These are phyloP conservation scores for Fomitiporia mediterranea DNA, from an alignment of 1,284 basidiomycete species.

Conservation along the genomic window DNA sequence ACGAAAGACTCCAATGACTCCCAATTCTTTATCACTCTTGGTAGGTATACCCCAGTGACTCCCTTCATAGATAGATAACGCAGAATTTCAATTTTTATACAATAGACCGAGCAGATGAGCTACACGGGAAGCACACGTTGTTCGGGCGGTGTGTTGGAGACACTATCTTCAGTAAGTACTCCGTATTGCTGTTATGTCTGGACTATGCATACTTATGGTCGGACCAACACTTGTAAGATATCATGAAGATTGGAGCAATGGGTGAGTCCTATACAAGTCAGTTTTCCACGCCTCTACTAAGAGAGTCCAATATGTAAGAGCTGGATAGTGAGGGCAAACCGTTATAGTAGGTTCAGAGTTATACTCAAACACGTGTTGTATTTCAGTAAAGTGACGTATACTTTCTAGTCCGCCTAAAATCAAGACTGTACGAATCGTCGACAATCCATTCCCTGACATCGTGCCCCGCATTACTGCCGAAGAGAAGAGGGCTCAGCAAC, in stretches of 20 bases:
- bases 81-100: neutral
- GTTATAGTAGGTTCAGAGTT: constrained; percentile 60
- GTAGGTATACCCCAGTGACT: constrained; percentile 36
- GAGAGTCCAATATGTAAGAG: constrained; percentile 45
- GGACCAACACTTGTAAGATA: no score
- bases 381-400: neutral
- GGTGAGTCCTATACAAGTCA: constrained; percentile 40
- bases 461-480: constrained; percentile 94
- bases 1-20: constrained; percentile 81
- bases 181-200: constrained; percentile 1
- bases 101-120: constrained; percentile 79
- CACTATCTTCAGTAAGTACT: constrained; percentile 77
- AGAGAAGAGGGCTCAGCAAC: constrained; percentile 79
- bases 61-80: neutral
- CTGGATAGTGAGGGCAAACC: constrained; percentile 80
- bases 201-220: neutral
- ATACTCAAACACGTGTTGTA: neutral
- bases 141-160: constrained; percentile 81
- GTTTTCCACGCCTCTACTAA: neutral
- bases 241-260: constrained; percentile 84
- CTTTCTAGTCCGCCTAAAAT: constrained; percentile 80
- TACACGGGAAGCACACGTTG: constrained; percentile 85
- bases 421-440: constrained; percentile 74
- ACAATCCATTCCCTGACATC: constrained; percentile 94
- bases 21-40: constrained; percentile 89